Conservation (phyloP, 306 rosid genomes). For the Echinosophora koreensis region DNA sequence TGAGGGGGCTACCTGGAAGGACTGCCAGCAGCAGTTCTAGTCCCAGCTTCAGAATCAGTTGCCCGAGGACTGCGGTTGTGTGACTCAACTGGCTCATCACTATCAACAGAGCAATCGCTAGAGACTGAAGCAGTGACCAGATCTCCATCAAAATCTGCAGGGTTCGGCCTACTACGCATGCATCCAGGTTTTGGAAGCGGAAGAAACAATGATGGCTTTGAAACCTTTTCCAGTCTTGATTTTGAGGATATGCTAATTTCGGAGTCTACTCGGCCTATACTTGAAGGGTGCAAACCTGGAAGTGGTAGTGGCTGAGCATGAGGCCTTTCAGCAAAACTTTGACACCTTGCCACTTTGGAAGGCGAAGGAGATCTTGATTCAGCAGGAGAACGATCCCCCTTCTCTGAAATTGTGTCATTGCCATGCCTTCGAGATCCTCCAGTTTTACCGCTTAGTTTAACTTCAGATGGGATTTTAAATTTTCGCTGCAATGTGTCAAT, state of each 20-base stretch:
- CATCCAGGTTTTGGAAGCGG: conserved; percentile 87
- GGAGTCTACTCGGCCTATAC: conserved; percentile 82
- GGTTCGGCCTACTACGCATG: conserved; percentile 65
- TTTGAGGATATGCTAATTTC: conserved; percentile 75
- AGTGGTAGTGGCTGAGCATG: conserved; percentile 95
- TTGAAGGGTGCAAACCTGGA: conserved; percentile 77
- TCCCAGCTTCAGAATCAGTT: conserved; percentile 74
- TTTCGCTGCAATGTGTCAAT: conserved; percentile 79
- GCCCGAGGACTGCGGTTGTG: conserved; percentile 78
- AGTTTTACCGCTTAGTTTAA: conserved; percentile 65
- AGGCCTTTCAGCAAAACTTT: conserved; percentile 91
- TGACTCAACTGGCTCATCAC: conserved; percentile 81
- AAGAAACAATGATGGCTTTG: conserved; percentile 68
- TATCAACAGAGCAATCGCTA: conserved; percentile 79
- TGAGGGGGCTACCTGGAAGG: conserved; percentile 81
- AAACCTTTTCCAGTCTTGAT: conserved; percentile 67
- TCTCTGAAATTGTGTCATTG: conserved; percentile 89
- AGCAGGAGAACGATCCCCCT: conserved; percentile 74
- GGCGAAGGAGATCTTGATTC: conserved; percentile 94
- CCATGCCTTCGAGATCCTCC: conserved; percentile 70
- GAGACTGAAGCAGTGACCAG: conserved; percentile 68
- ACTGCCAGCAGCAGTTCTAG: conserved; percentile 72
- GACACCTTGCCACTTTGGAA: conserved; percentile 92
- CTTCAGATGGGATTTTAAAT: conserved; percentile 78
- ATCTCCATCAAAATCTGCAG: conserved; percentile 85